Base-by-base conservation (phyloP, 75 land plant species). In the Pseudotsuga menziesii region DNA sequence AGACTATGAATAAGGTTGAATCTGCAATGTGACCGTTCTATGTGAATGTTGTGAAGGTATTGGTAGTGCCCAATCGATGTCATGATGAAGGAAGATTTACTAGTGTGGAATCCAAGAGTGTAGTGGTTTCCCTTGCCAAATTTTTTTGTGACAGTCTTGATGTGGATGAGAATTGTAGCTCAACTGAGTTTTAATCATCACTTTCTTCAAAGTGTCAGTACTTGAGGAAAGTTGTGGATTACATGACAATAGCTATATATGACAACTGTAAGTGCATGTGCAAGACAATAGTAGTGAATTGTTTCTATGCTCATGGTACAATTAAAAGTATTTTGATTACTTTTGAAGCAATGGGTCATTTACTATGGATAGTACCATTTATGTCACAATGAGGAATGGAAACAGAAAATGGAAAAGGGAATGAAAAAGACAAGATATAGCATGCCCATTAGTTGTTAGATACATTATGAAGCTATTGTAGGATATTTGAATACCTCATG, bases 201-300 rank as follows among this genome's bases (percentile, higher is more conserved):
- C 69, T 89, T 1, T 88, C 93, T 61, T 89, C 88, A 19, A 92
- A 92, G 78, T 95, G 98, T 78, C 88, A 91, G 13, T 95, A 92
- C 79, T 87, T 95, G 71, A 95, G 98, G 20, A 95, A 95, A 89
- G 95, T 95, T 69, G 93, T 89, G 23, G 95, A 92, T 61, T 92
- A 89, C 79, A 87, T 95, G 75, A 76, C 67, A 12, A 88, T 86
- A 26, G 86, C 91, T 7, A 80, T 84, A 48, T 87, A 88, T 81
- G 95, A 92, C 77, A 83, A 86, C 57, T 75, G 91, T 41, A 80
- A 86, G 6, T 84, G 89, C 36, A 76, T 85, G n/a, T 92, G 95
- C 84, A 86, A 92, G 62, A 79, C 93, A 56, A 78, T 85, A 23
- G 67, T 92, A 83, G 85, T 95, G 35, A 95, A 95, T 79, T 80